Evolutionary conservation across 164 flowering plant genomes (phyloP).

Genomic region (Vitis cinerea): DNA sequence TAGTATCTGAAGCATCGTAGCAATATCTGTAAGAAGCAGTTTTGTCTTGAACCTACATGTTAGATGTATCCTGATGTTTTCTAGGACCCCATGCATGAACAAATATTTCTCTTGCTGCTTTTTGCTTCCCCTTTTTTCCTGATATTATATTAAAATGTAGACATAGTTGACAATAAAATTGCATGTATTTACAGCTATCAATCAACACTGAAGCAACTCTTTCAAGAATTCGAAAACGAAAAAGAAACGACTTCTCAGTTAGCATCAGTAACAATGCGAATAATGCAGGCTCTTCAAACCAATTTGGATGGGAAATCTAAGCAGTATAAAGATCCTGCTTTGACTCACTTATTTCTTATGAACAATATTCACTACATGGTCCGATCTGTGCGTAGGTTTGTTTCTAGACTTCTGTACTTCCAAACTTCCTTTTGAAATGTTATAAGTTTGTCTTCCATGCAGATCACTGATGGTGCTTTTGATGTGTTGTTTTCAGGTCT

Average conservation of each 20-base stretch:
- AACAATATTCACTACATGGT: slow-evolving; percentile 98
- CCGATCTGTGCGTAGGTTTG: slow-evolving; percentile 98
- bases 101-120: not conserved
- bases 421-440: not conserved
- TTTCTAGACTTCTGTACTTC: not conserved
- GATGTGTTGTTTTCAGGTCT: slow-evolving; percentile 48
- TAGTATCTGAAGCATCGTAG: too few relatives aligned
- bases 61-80: too few relatives aligned
- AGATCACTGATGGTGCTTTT: not conserved
- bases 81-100: not conserved
- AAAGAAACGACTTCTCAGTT: slow-evolving; percentile 64
- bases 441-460: not conserved
- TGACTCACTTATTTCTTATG: slow-evolving; percentile 92
- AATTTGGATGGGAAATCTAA: slow-evolving; percentile 97
- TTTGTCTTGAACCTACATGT: too few relatives aligned
- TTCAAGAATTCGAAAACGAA: slow-evolving; percentile 67
- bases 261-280: slow-evolving; percentile 73
- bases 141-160: not conserved
- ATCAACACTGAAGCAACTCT: slow-evolving; percentile 89
- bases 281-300: slow-evolving; percentile 96
- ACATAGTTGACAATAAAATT: not conserved
- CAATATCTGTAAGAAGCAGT: too few relatives aligned
- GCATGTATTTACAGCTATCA: slow-evolving; percentile 60
- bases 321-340: slow-evolving; percentile 86
- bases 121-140: not conserved